phyloP scores from a whole-genome alignment of 768 basidiomycete genomes.

The Boletus patriciae region DNA sequence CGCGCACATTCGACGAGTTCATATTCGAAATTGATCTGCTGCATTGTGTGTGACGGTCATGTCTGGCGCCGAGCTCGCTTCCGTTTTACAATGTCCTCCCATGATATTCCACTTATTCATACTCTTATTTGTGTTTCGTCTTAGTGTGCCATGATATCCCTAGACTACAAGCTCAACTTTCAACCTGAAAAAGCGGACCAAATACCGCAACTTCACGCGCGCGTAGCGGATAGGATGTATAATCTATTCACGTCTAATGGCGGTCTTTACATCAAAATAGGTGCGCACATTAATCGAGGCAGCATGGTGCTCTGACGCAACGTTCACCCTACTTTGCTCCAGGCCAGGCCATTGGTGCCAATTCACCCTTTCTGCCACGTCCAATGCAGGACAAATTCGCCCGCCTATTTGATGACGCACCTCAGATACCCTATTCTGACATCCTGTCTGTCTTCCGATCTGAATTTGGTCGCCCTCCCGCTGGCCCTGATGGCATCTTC shows the following conservation, averaged over 20 bases:
- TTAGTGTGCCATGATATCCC: slow-evolving; percentile 66
- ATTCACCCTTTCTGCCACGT: slow-evolving; percentile 80
- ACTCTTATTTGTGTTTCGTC: neutral
- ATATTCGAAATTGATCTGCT: neutral
- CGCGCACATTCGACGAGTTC: neutral
- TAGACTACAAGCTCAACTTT: slow-evolving; percentile 90
- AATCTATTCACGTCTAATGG: slow-evolving; percentile 80
- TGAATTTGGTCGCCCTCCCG: slow-evolving; percentile 67
- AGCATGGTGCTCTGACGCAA: neutral
- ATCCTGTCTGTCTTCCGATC: slow-evolving; percentile 64
- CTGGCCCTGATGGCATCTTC: slow-evolving; percentile 73
- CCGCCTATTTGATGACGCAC: slow-evolving; percentile 85
- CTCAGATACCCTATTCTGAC: slow-evolving; percentile 73
- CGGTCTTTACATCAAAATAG: slow-evolving; percentile 84
- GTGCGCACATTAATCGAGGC: slow-evolving; percentile 31
- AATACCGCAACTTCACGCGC: slow-evolving; percentile 80
- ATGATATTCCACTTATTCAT: neutral
- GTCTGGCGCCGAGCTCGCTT: neutral
- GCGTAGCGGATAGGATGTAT: slow-evolving; percentile 77
- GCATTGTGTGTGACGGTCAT: neutral
- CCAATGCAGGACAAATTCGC: slow-evolving; percentile 83
- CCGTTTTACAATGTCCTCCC: neutral
- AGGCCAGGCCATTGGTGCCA: slow-evolving; percentile 81
- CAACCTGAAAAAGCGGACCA: slow-evolving; percentile 63
- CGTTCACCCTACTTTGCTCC: neutral